A percentile compares a stretch with the other conserved stretches of the same genome.
Evolutionary conservation across 2,329 filamentous ascomycete species (phyloP).

Genomic region (Fusarium keratoplasticum): DNA sequence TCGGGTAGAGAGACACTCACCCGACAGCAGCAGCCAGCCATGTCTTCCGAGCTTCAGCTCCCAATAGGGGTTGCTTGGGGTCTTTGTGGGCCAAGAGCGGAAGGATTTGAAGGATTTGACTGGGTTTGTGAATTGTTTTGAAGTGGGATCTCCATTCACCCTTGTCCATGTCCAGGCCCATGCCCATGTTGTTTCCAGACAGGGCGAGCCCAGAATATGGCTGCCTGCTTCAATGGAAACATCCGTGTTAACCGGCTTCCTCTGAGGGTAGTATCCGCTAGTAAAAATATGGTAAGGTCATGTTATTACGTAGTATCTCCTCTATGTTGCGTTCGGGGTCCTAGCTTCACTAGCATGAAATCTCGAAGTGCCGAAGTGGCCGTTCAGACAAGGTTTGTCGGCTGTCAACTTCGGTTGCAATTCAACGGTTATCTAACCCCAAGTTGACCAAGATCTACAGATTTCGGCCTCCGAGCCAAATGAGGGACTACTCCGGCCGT

Average conservation of each 20-base stretch:
- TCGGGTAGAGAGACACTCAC: not conserved
- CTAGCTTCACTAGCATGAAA: not conserved
- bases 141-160: not conserved
- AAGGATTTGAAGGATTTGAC: not conserved
- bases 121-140: not conserved
- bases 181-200: not conserved
- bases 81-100: not conserved
- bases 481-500: not conserved
- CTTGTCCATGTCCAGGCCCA: not conserved
- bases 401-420: not conserved
- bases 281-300: not conserved
- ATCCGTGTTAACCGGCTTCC: not conserved
- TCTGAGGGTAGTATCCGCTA: not conserved
- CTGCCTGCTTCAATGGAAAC: not conserved
- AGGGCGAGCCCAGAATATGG: not conserved
- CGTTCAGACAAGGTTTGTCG: not conserved
- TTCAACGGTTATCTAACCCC: not conserved
- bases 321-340: not conserved
- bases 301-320: not conserved
- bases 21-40: not conserved
- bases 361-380: not conserved
- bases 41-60: not conserved
- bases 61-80: not conserved
- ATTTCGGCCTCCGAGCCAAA: not conserved
- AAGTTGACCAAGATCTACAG: not conserved